phyloP scores from a whole-genome alignment of 805 yeast species.

The Saturnispora sekii region DNA sequence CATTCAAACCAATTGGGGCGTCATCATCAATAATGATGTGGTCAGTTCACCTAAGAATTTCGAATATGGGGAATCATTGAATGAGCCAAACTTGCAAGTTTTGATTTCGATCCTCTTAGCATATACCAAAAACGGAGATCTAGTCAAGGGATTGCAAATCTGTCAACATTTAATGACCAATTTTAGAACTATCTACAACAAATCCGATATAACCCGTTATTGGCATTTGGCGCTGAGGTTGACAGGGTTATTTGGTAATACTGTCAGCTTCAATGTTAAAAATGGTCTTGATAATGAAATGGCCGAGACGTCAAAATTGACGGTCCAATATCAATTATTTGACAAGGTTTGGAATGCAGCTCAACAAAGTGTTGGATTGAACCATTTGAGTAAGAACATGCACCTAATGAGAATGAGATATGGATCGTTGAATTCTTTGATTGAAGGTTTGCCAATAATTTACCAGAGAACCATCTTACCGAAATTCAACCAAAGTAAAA shows the following conservation, averaged over 20 bases:
- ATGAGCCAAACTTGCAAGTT: slow-evolving; percentile 18
- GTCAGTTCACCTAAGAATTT: slow-evolving; percentile 7
- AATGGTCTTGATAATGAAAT: slow-evolving; percentile 12
- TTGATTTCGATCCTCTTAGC: slow-evolving; percentile 24
- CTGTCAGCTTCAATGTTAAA: slow-evolving; percentile 16
- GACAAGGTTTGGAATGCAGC: slow-evolving; percentile 21
- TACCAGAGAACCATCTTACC: slow-evolving; percentile 7
- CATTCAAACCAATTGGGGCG: slow-evolving; percentile 23
- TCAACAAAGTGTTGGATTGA: slow-evolving; percentile 6
- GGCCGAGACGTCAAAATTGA: slow-evolving; percentile 4
- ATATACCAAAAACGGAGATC: slow-evolving; percentile 22
- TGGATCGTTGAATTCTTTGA: slow-evolving; percentile 18
- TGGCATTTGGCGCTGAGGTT: slow-evolving; percentile 22
- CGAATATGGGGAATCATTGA: too few species aligned
- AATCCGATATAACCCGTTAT: slow-evolving; percentile 9
- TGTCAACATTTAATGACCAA: background rate
- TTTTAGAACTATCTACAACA: background rate
- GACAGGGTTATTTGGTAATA: slow-evolving; percentile 18
- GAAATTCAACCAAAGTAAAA: slow-evolving; percentile 10
- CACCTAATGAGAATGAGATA: slow-evolving; percentile 16
- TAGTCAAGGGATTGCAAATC: slow-evolving; percentile 15
- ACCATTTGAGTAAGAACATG: slow-evolving; percentile 17
- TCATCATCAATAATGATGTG: slow-evolving; percentile 9
- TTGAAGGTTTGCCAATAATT: slow-evolving; percentile 18
- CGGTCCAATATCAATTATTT: slow-evolving; percentile 16